A percentile compares a stretch with the other conserved stretches of the same genome.
Conservation (phyloP, 148 eudicot species). For the Suaeda aralocaspica region DNA sequence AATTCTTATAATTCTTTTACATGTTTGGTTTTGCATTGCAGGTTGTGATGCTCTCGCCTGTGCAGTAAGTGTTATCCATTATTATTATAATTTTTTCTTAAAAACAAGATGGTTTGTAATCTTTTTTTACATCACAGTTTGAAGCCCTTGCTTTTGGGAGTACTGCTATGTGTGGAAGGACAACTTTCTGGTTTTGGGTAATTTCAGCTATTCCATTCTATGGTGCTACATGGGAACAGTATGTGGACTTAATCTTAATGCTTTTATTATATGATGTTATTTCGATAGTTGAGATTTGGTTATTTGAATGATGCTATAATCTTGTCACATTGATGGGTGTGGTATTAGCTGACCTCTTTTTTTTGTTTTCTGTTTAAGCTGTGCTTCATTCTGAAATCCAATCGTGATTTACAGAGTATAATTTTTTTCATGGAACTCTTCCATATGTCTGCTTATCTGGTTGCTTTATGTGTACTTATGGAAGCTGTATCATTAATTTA, state of each 20-base stretch:
- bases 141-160: conserved; percentile 91
- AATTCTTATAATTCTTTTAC: conserved; percentile 11
- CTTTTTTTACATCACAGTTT: conserved; percentile 38
- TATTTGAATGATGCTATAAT: not conserved
- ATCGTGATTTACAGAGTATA: not conserved
- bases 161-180: conserved; percentile 82
- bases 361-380: not conserved
- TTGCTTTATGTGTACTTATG: not conserved
- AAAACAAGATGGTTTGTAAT: not conserved
- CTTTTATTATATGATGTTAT: conserved; percentile 7
- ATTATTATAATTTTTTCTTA: not conserved
- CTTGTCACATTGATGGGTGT: not conserved
- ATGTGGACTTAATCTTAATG: conserved; percentile 33
- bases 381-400: too few species aligned
- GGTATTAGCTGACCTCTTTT: not conserved
- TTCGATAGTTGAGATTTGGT: not conserved
- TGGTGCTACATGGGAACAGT: conserved; percentile 96
- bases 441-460: not conserved
- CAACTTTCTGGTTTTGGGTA: conserved; percentile 87
- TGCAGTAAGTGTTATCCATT: conserved; percentile 61
- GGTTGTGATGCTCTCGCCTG: conserved; percentile 94
- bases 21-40: conserved; percentile 34
- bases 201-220: conserved; percentile 84
- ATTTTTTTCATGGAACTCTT: not conserved
- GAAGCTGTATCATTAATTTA: not conserved